These are phyloP conservation scores for Nymphaea colorata DNA, from an alignment of 164 flowering plant genomes.

Conservation along the genomic window DNA sequence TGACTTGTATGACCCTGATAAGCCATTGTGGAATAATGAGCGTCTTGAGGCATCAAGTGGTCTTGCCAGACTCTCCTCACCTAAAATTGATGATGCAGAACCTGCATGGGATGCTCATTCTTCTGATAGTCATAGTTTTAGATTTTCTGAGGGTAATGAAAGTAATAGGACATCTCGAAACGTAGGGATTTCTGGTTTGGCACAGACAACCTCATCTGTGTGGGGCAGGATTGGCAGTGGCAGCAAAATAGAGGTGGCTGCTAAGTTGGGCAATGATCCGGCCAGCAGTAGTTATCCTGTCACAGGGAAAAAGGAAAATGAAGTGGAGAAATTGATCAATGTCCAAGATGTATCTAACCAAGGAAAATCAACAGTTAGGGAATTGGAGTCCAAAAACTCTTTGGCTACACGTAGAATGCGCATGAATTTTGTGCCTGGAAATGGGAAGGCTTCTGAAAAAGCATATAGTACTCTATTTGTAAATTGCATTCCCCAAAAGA, in stretches of 20 bases:
- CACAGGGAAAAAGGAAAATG: constrained; percentile 24
- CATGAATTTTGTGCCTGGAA: constrained; percentile 22
- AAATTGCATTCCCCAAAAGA: constrained; percentile 58
- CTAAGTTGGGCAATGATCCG: constrained; percentile 10
- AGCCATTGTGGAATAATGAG: constrained; percentile 75
- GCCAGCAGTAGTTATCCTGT: constrained; percentile 14
- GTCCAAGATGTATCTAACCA: constrained; percentile 18
- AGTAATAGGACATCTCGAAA: constrained; percentile 24
- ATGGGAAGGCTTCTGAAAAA: constrained; percentile 45
- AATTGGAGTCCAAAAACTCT: constrained; percentile 28
- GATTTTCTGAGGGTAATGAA: constrained; percentile 18
- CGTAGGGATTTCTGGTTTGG: constrained; percentile 19
- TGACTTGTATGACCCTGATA: constrained; percentile 96
- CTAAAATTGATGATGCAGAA: constrained; percentile 33
- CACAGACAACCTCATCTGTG: constrained; percentile 36
- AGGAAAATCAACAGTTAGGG: constrained; percentile 22
- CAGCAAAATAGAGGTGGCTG: constrained; percentile 23
- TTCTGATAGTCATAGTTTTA: constrained; percentile 22
- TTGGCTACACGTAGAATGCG: constrained; percentile 11
- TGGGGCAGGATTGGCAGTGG: constrained; percentile 56
- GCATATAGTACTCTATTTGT: constrained; percentile 80
- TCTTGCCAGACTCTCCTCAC: constrained; percentile 28
- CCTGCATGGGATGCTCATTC: constrained; percentile 30
- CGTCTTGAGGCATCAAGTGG: constrained; percentile 41
- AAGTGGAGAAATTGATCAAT: constrained; percentile 16